phyloP scores from a whole-genome alignment of 257 asterid species.

The Handroanthus guayacan region DNA sequence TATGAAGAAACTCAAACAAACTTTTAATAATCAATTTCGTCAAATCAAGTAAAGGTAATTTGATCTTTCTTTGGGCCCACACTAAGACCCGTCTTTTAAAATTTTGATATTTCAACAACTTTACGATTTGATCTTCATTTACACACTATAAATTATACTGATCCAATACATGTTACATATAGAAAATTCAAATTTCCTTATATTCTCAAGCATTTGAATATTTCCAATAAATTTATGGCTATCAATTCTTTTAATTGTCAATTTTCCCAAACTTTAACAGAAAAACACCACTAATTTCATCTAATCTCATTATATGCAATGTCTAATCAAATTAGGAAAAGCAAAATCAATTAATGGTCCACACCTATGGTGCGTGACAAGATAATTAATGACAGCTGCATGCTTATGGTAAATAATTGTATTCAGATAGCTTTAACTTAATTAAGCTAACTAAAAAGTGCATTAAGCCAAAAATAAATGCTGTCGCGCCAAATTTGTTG shows the following conservation, averaged over 20 bases:
- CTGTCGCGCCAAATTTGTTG: slow-evolving; percentile 22
- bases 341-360: slow-evolving; percentile 1
- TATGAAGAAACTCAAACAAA: too few relatives aligned
- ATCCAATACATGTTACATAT: not conserved
- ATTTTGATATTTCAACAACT: not conserved
- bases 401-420: slow-evolving; percentile 8
- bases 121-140: too few relatives aligned
- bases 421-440: slow-evolving; percentile 6
- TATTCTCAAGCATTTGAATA: not conserved
- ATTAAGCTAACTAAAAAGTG: slow-evolving; percentile 26
- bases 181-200: not conserved
- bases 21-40: too few relatives aligned
- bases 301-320: not conserved
- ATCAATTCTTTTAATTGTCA: slow-evolving; percentile 9
- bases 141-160: not conserved
- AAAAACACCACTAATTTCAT: slow-evolving; percentile 6
- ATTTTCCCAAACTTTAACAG: slow-evolving; percentile 7
- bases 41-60: too few relatives aligned
- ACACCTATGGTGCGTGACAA: not conserved
- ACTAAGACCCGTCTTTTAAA: too few relatives aligned
- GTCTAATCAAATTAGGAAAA: slow-evolving; percentile 26
- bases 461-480: not conserved
- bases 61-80: too few relatives aligned
- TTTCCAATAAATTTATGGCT: not conserved
- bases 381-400: not conserved